Base-by-base conservation (phyloP, 768 basidiomycete species). In the Lactarius hengduanensis region DNA sequence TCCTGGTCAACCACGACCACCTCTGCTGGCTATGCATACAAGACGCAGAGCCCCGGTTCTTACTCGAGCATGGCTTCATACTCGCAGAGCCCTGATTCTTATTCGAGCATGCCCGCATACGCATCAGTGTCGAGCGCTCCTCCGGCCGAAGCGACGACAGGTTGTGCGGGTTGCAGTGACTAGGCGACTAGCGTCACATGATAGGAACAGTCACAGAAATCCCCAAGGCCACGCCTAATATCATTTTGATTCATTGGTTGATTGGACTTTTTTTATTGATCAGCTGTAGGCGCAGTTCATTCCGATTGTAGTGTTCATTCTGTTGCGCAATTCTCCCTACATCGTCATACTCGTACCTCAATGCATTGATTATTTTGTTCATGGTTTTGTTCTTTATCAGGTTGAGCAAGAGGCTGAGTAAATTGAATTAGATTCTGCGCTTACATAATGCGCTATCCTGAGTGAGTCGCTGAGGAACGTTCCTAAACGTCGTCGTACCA, bases 11-110 rank as follows among this genome's bases (percentile, higher is more conserved):
- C 68, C 41, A 57, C 62, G 18, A 65, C 34, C 38, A 61, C 78
- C 55, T 74, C 74, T n/a, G 69, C 70, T 28, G 62, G 71, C 34
- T 72, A 50, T 50, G n/a, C 76, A 7, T 74, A 66, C 41, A 67
- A 26, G 50, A 67, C 66, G 0, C 50, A 63, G 57, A 22, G 72
- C 18, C 67, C 71, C 26, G 20, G 55, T 56, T 63, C 43, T 30
- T 67, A 40, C 50, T 57, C 61, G 64, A 22, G 63, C 50, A 50
- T 30, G 34, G 61, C 54, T 22, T 50, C 47, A 1, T 61, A 53
- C 26, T 53, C 50, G 26, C 5, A 53, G 26, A 28, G 50, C 22
- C 10, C 50, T 32, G 13, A 16, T 47, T 43, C 41, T n/a, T 30
- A 9, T 15, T 53, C 34, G 22, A 10, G 7, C 18, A 7, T 2